A percentile compares a stretch with the other conserved stretches of the same genome.
phyloP scores from a whole-genome alignment of 768 basidiomycete genomes.

The Boletus reticuloceps region DNA sequence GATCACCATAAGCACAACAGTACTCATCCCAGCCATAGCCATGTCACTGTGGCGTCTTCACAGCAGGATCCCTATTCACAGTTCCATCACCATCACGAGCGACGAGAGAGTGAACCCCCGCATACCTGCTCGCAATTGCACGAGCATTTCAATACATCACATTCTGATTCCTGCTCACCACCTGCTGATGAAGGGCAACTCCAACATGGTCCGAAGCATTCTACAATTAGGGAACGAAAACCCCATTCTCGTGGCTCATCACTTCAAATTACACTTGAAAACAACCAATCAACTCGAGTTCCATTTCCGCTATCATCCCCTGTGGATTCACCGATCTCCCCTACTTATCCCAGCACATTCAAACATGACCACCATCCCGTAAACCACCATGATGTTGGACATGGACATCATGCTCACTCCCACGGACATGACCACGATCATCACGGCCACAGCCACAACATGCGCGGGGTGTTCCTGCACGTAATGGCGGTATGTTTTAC shows the following conservation, averaged over 20 bases:
- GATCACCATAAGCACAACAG: constrained; percentile 8
- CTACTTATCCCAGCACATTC: constrained; percentile 53
- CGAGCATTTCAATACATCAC: constrained; percentile 26
- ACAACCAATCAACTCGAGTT: constrained; percentile 17
- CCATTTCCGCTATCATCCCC: constrained; percentile 28
- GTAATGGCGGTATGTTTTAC: constrained; percentile 78
- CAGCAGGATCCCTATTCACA: constrained; percentile 27
- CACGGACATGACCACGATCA: constrained; percentile 55
- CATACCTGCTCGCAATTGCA: constrained; percentile 27
- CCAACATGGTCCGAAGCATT: constrained; percentile 7
- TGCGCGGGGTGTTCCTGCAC: constrained; percentile 98
- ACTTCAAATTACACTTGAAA: constrained; percentile 35
- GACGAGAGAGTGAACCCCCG: constrained; percentile 22
- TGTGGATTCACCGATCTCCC: constrained; percentile 58
- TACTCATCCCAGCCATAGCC: constrained; percentile 16
- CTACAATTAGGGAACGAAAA: constrained; percentile 29
- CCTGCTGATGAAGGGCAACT: constrained; percentile 4
- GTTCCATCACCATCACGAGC: constrained; percentile 21
- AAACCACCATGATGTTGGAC: constrained; percentile 16
- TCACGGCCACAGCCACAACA: constrained; percentile 94
- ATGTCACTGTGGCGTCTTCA: constrained; percentile 11
- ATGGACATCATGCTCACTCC: constrained; percentile 49
- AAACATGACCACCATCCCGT: constrained; percentile 45
- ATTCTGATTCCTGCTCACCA: constrained; percentile 16
- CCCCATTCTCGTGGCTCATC: constrained; percentile 41